Conservation (phyloP, 1,284 basidiomycete genomes). For the Ustilago bromivora region DNA sequence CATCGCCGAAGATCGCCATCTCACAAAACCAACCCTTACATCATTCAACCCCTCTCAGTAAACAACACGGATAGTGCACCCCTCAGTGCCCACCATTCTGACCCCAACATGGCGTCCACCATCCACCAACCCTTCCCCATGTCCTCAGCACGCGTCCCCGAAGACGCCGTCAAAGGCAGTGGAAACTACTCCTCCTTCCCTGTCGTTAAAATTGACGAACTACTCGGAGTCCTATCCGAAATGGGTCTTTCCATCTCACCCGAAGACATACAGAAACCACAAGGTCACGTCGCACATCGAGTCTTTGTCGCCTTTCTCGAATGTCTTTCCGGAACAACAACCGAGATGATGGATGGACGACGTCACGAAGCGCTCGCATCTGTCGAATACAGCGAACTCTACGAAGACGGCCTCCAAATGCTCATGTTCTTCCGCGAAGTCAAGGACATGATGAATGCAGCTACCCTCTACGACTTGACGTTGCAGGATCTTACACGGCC, state of each 20-base stretch:
- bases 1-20: not conserved
- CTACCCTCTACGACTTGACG: slow-evolving; percentile 65
- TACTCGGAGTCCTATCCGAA: slow-evolving; percentile 59
- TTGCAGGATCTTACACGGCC: slow-evolving; percentile 66
- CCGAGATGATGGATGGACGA: slow-evolving; percentile 58
- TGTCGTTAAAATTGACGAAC: slow-evolving; percentile 57
- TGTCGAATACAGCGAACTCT: slow-evolving; percentile 58
- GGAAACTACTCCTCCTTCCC: slow-evolving; percentile 65
- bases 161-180: slow-evolving; percentile 42
- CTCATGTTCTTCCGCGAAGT: slow-evolving; percentile 65
- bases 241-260: slow-evolving; percentile 56
- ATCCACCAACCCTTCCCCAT: slow-evolving; percentile 37
- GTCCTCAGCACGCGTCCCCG: slow-evolving; percentile 45
- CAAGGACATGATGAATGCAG: slow-evolving; percentile 65
- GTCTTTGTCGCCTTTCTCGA: slow-evolving; percentile 64
- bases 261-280: slow-evolving; percentile 61
- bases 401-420: slow-evolving; percentile 60
- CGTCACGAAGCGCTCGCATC: slow-evolving; percentile 41
- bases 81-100: not conserved
- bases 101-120: slow-evolving; percentile 36
- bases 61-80: not conserved
- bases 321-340: slow-evolving; percentile 55
- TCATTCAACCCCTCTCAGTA: not conserved
- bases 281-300: slow-evolving; percentile 52
- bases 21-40: too few relatives aligned